Base-by-base conservation (phyloP, 1,139 yeast species). In the Yamadazyma kanchanaburiensis region DNA sequence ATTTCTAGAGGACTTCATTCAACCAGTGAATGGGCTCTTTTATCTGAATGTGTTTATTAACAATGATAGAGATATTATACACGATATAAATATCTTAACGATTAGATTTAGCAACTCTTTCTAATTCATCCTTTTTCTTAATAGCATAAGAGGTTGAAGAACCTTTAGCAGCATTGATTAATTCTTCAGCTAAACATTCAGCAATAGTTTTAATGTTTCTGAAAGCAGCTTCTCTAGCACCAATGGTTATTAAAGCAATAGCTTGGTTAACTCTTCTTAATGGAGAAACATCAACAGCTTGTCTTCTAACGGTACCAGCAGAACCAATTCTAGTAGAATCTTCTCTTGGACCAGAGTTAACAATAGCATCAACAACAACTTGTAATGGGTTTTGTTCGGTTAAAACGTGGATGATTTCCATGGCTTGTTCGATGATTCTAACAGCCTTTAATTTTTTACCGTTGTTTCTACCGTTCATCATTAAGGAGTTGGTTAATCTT, bases 391-490 rank as follows among this genome's bases (percentile, higher is more conserved):
- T 94, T 74, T 82, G 94, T 73, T 91, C 99, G 58, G 98, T 89
- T 69, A 94, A 82, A 56, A 94, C 91, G 81, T 84, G 72, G 71
- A 94, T 81, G 79, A 94, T 94, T 73, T 91, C 98, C 67, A 91
- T 77, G 60, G 98, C 91, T 80, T 91, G 98, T 82, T 91, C 86
- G 70, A 94, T 88, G 69, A 94, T 94, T 83, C 97, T 89, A 58
- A 91, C 97, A 60, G 99, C 98, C 86, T 91, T 89, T 73, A 94
- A 86, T 80, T 94, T 94, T 83, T 94, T 94, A 83, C 99, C 99
- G 83, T 94, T 94, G 94, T 94, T 94, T 81, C 98, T 91, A 79
- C 99, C 99, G 83, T 94, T 88, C 98, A 94, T 94, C 98, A 94
- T 94, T 67, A 94, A 80, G 49, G 98, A 85, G 91, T 91, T 91